Conservation (phyloP, 495 filamentous ascomycete genomes). For the Echria macrotheca region DNA sequence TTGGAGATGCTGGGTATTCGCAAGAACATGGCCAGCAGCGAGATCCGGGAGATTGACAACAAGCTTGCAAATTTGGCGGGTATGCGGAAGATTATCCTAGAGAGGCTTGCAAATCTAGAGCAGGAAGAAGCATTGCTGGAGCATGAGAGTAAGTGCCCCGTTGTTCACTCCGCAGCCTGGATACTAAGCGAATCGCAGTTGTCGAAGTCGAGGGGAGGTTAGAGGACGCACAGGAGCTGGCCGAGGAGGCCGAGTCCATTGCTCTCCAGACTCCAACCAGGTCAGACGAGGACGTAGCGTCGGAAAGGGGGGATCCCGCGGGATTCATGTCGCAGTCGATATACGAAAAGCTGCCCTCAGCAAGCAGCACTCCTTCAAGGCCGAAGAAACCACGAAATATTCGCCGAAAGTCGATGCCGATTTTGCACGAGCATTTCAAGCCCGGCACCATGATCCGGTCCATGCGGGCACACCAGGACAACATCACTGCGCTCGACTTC, state of each 20-base stretch:
- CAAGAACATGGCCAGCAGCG: conserved; percentile 95
- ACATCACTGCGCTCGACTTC: conserved; percentile 88
- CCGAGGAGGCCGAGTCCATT: conserved; percentile 61
- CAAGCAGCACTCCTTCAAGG: conserved; percentile 45
- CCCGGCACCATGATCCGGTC: conserved; percentile 85
- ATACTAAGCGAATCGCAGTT: conserved; percentile 43
- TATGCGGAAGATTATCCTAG: conserved; percentile 90
- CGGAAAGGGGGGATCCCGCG: conserved; percentile 49
- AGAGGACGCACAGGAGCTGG: conserved; percentile 74
- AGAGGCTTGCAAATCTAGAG: conserved; percentile 83
- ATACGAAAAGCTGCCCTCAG: conserved; percentile 80
- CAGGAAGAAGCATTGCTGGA: conserved; percentile 87
- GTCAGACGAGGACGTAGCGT: conserved; percentile 48
- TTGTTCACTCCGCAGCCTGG: background rate
- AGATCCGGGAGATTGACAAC: conserved; percentile 94
- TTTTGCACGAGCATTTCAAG: conserved; percentile 92
- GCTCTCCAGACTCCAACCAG: conserved; percentile 47
- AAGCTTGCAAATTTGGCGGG: conserved; percentile 91
- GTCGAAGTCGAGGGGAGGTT: conserved; percentile 78
- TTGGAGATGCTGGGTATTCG: conserved; percentile 87
- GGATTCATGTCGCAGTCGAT: conserved; percentile 98
- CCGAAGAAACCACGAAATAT: conserved; percentile 62
- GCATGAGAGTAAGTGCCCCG: conserved; percentile 61
- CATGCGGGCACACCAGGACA: conserved; percentile 81
- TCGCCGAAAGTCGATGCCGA: conserved; percentile 77